These are phyloP conservation scores for Mortierella sp. DNA, from an alignment of 371 early-diverging fungal species.

Conservation along the genomic window DNA sequence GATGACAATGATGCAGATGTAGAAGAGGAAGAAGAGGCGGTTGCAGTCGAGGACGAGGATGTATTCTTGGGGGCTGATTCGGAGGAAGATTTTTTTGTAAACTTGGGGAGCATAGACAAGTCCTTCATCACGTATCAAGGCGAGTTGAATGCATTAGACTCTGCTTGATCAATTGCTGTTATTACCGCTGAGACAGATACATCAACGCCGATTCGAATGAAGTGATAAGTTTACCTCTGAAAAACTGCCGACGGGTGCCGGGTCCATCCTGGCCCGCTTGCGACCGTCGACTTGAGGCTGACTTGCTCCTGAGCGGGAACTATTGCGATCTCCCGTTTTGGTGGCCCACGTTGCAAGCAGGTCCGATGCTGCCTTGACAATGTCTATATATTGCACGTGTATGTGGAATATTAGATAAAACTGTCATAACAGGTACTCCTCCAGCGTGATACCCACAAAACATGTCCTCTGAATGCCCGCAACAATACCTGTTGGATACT, in stretches of 20 bases:
- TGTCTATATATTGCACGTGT: not conserved
- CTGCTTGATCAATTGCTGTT: too few species aligned
- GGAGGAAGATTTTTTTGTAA: constrained; percentile 2
- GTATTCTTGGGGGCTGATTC: not conserved
- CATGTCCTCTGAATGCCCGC: not conserved
- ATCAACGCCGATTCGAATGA: not conserved
- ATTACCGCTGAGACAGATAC: too few species aligned
- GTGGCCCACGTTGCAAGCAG: not conserved
- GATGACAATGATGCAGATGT: not conserved
- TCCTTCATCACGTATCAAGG: not conserved
- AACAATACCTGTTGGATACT: not conserved
- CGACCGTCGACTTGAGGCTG: not conserved
- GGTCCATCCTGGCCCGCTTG: not conserved
- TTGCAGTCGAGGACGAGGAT: not conserved
- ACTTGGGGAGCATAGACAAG: not conserved
- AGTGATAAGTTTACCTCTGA: not conserved
- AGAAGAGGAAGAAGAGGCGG: not conserved
- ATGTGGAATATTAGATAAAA: not conserved
- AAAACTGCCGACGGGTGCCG: not conserved
- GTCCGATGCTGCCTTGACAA: constrained; percentile 1
- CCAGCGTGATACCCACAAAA: not conserved
- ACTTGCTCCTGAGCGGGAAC: not conserved
- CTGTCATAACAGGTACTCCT: not conserved
- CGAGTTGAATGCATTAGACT: not conserved
- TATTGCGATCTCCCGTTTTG: not conserved